Conservation (phyloP, 2,329 filamentous ascomycete species). For the Xylaria sp. region DNA sequence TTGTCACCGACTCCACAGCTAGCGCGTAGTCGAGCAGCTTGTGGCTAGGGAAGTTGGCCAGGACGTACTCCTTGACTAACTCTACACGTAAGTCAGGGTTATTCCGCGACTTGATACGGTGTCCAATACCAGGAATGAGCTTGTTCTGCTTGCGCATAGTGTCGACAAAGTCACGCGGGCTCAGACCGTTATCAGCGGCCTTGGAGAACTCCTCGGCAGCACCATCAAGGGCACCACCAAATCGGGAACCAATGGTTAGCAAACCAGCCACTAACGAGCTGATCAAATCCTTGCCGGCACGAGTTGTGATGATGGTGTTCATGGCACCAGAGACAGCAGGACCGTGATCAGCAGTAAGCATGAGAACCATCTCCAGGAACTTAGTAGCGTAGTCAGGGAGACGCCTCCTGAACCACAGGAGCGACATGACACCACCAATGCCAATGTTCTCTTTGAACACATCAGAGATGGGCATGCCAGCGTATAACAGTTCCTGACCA, state of each 20-base stretch:
- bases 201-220: constrained; percentile 98
- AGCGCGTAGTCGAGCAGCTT: constrained; percentile 99
- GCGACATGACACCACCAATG: constrained; percentile 99
- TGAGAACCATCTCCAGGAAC: constrained; percentile 99
- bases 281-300: constrained; percentile 99
- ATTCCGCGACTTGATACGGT: constrained; percentile 99
- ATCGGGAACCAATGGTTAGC: constrained; percentile 96
- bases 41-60: constrained; percentile 96
- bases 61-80: constrained; percentile 98
- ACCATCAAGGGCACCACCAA: constrained; percentile 93
- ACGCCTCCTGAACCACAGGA: constrained; percentile 99
- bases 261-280: constrained; percentile 95
- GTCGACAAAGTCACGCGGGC: constrained; percentile 98
- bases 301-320: constrained; percentile 99
- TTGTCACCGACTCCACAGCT: constrained; percentile 97
- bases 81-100: constrained; percentile 99
- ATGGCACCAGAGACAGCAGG: constrained; percentile 99
- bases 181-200: constrained; percentile 97
- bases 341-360: constrained; percentile 99
- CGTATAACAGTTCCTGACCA: constrained; percentile 98
- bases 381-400: constrained; percentile 96
- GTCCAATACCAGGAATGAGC: constrained; percentile 98
- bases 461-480: constrained; percentile 99
- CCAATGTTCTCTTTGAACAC: constrained; percentile 99
- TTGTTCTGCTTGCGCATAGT: constrained; percentile 99